Evolutionary conservation across 2,329 filamentous ascomycete genomes (phyloP).

Genomic region (Trichoderma sp.): DNA sequence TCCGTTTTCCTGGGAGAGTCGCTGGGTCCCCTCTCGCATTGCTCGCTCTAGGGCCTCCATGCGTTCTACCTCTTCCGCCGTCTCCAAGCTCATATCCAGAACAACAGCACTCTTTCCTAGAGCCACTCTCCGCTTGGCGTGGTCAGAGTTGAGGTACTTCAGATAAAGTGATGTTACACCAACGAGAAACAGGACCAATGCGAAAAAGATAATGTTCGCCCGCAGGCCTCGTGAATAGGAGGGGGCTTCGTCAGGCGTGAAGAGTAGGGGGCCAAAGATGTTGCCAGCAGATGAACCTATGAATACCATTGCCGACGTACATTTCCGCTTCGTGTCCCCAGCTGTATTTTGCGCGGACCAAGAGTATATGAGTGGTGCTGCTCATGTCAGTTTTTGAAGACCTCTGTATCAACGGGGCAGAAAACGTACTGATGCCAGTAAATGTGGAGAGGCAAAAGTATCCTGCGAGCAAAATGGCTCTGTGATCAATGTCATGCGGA

Average conservation of each 20-base stretch:
- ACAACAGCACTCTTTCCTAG: constrained; percentile 62
- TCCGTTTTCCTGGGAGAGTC: constrained; percentile 25
- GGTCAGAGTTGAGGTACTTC: constrained; percentile 55
- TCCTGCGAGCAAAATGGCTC: constrained; percentile 55
- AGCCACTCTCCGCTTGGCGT: constrained; percentile 55
- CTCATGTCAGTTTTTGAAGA: constrained; percentile 27
- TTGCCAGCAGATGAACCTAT: constrained; percentile 68
- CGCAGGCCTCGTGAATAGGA: constrained; percentile 55
- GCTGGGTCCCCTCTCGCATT: constrained; percentile 27
- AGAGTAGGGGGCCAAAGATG: constrained; percentile 66
- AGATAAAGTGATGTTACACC: constrained; percentile 50
- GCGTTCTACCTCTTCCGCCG: constrained; percentile 47
- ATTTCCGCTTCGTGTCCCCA: constrained; percentile 70
- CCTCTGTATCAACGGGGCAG: constrained; percentile 35
- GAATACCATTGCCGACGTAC: constrained; percentile 65
- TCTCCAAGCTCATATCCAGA: constrained; percentile 62
- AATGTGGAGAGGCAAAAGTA: constrained; percentile 64
- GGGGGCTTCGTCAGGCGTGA: constrained; percentile 54
- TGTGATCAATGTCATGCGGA: constrained; percentile 49
- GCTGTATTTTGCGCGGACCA: constrained; percentile 66
- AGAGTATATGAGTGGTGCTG: constrained; percentile 60
- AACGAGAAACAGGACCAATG: constrained; percentile 58
- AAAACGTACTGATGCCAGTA: constrained; percentile 44
- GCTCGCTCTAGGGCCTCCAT: constrained; percentile 38
- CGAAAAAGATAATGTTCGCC: constrained; percentile 63